A percentile compares a stretch with the other conserved stretches of the same genome.
Conservation (phyloP, 2,329 filamentous ascomycete species). For the Fusarium siculi region DNA sequence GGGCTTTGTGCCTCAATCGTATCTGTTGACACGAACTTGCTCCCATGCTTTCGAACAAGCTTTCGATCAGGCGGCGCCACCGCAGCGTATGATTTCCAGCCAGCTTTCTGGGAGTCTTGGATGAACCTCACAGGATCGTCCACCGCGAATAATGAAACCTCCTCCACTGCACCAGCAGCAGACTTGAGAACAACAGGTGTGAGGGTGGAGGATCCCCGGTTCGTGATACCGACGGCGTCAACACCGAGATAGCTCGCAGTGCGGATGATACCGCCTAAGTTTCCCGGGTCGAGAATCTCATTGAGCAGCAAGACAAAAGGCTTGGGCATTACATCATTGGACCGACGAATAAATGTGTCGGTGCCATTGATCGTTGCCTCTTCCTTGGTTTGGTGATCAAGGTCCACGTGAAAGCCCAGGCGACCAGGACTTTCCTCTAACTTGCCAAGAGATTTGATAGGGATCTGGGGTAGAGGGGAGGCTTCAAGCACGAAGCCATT, state of each 20-base stretch:
- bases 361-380: slow-evolving; percentile 79
- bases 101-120: slow-evolving; percentile 70
- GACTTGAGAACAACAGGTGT: slow-evolving; percentile 86
- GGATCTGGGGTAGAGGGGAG: slow-evolving; percentile 80
- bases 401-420: slow-evolving; percentile 66
- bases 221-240: slow-evolving; percentile 82
- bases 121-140: slow-evolving; percentile 77
- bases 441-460: slow-evolving; percentile 67
- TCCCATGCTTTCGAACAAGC: slow-evolving; percentile 48
- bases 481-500: slow-evolving; percentile 91
- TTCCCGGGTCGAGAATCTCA: slow-evolving; percentile 85
- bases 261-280: slow-evolving; percentile 88
- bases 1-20: slow-evolving; percentile 63
- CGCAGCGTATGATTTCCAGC: slow-evolving; percentile 88
- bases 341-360: slow-evolving; percentile 57
- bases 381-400: slow-evolving; percentile 78
- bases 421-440: slow-evolving; percentile 57
- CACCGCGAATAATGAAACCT: slow-evolving; percentile 77
- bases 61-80: slow-evolving; percentile 60
- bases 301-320: slow-evolving; percentile 81
- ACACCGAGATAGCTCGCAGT: slow-evolving; percentile 92
- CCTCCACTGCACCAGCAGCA: slow-evolving; percentile 87
- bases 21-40: slow-evolving; percentile 61
- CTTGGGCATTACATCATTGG: slow-evolving; percentile 54
- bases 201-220: slow-evolving; percentile 77